Base-by-base conservation (phyloP, 164 flowering plant genomes). In the Dillenia turbinata region DNA sequence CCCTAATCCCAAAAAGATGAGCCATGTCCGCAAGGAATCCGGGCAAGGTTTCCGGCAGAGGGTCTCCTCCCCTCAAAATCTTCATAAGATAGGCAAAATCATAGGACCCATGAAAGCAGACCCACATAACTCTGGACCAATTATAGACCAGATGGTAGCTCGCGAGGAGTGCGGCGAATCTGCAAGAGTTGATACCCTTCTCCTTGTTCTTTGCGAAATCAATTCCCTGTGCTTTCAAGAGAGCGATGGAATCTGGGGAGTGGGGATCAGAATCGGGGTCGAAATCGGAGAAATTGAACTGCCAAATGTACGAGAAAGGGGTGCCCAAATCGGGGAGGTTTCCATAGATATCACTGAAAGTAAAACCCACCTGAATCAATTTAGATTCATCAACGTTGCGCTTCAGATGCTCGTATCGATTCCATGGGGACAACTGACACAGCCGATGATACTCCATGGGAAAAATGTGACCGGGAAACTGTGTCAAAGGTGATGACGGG, bases 271-370 rank as follows among this genome's bases (percentile, higher is more conserved):
- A 58, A 2, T 17, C 33, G 10, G 57, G 11, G 9, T 74, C 70
- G 48, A 75, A 75, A 15, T 71, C 78, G 2, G 63, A 47, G 51
- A 75, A 64, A 24, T 71, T 71, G 61, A 75, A 75, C 16, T 75
- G 62, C 78, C 72, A 71, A 14, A 67, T 54, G 65, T 11, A 61
- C 14, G 43, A 6, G 26, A 0, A 0, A 10, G 13, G 14, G 40
- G 59, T n/a, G 17, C 63, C 60, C 17, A 72, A 17, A n/a, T 52
- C 62, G 7, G 75, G 66, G 3, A 72, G 56, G 51, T 67, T 51
- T 14, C 54, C 2, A 19, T 51, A 15, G 54, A 17, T 8, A 33
- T 33, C 40, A 33, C 7, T 33, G 7, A 33, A 33, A 33, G 0
- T 33, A 4, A 33, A 33, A 33, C 54, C 54, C 9, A 51, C 22